Evolutionary conservation across 2,329 filamentous ascomycete genomes (phyloP), one percentile per base, ranked within the genome.

Genomic region (Xylaria sp.): DNA sequence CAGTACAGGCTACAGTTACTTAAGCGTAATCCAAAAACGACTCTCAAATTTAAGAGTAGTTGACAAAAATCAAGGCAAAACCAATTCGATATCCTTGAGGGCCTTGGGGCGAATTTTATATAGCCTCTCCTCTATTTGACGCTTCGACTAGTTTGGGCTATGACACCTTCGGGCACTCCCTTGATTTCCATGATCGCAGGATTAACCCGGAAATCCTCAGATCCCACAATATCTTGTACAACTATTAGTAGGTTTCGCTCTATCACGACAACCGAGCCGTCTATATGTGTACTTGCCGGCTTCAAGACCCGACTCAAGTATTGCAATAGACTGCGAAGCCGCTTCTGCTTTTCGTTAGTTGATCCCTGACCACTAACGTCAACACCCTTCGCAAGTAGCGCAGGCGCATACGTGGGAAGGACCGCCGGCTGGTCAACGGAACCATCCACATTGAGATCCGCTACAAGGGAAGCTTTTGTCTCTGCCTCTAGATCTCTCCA

Each of bases 341-440:
- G 74, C 32, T 48, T 60, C 28, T 64, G 61, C 65, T 75, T 73
- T 18, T 58, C 61, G 10, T 75, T 69, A 2, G 56, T 56, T 20
- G 70, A 67, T 9, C 61, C 71, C 10, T 72, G 62, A 43, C 72
- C 69, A 0, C 61, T 71, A 18, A 64, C 67, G 56, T 76, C 72
- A 41, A 81, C 71, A 0, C 73, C 75, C 48, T 77, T 76, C 6
- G 74, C 74, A 30, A 80, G 70, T 13, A 81, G 72, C 1, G 78
- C 79, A 2, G 80, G 80, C 67, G 79, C 78, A 48, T 82, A 82
- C 39, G 80, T 81, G 4, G 78, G 77, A 8, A 80, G 69, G 13
- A 81, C 75, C 0, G 79, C 80, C 8, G 75, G 76, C 39, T 76
- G 73, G 23, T 76, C 75, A 36, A 75, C 69, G 4, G 76, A 70